A percentile compares a stretch with the other conserved stretches of the same genome.
phyloP scores from a whole-genome alignment of 2,329 filamentous ascomycete species.

The Sordariomycetes sp. region DNA sequence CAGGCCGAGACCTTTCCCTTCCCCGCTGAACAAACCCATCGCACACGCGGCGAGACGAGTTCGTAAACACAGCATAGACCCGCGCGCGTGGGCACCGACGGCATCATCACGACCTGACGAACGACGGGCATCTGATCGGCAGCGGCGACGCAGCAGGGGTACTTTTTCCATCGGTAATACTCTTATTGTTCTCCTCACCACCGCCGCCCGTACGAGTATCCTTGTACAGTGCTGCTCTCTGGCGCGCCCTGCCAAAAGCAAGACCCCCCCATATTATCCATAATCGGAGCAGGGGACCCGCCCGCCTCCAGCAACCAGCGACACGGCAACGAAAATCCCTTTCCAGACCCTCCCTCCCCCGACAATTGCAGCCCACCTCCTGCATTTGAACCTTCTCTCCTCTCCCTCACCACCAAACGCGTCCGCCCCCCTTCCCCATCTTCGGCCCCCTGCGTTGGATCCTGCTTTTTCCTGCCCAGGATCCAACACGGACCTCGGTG shows the following conservation, averaged over 20 bases:
- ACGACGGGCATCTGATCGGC: no score
- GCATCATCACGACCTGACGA: no score
- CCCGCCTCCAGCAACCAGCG: not conserved
- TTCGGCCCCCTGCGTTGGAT: not conserved
- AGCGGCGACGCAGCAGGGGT: no score
- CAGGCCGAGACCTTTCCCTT: not conserved
- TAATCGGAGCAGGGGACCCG: not conserved
- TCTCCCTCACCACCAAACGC: not conserved
- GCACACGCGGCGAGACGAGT: not conserved
- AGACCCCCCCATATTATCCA: not conserved
- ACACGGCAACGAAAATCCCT: not conserved
- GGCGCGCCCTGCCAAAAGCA: not conserved
- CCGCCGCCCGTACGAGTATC: no score
- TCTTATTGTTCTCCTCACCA: no score
- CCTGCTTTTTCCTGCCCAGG: not conserved
- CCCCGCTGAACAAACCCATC: not conserved
- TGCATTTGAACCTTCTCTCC: not conserved
- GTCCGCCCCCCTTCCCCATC: not conserved
- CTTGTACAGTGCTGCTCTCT: no score
- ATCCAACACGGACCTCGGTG: not conserved
- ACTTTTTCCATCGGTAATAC: no score
- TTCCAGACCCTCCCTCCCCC: not conserved
- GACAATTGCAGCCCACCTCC: not conserved
- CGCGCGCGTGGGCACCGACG: no score
- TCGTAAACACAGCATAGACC: not conserved